Conservation (phyloP, 1,284 basidiomycete species). For the Pseudozyma sp. region DNA sequence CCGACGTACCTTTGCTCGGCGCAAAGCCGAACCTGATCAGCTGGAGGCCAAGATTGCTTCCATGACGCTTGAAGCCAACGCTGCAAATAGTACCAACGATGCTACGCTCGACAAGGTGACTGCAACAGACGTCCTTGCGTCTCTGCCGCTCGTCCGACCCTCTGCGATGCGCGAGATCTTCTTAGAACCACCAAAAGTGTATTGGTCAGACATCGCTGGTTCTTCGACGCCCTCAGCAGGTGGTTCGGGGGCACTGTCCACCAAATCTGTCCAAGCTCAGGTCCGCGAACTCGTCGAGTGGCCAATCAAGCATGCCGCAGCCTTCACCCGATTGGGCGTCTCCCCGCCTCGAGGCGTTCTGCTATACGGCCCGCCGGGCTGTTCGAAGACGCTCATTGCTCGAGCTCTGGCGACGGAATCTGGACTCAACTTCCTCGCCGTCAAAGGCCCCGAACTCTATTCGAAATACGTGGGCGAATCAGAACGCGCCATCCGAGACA, state of each 20-base stretch:
- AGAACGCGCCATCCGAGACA: constrained; percentile 91
- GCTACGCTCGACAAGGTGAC: constrained; percentile 26
- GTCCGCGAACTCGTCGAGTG: constrained; percentile 75
- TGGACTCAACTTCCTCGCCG: constrained; percentile 95
- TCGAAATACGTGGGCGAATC: constrained; percentile 99
- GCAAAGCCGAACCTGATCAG: constrained; percentile 4
- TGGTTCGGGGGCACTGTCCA: constrained; percentile 26
- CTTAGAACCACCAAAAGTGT: constrained; percentile 84
- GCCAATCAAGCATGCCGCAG: constrained; percentile 86
- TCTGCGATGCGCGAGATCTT: constrained; percentile 94
- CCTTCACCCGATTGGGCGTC: constrained; percentile 88
- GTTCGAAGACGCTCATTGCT: constrained; percentile 94
- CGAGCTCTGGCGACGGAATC: constrained; percentile 94
- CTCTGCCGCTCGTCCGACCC: constrained; percentile 84
- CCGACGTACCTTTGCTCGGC: constrained; percentile 73
- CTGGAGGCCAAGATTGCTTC: constrained; percentile 33
- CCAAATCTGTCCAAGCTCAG: constrained; percentile 56
- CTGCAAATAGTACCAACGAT: neutral
- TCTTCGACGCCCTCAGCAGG: constrained; percentile 38
- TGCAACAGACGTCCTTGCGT: constrained; percentile 76
- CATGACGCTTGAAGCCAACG: constrained; percentile 32
- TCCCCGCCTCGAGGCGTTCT: constrained; percentile 88
- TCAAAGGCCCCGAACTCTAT: constrained; percentile 96
- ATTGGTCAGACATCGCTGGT: constrained; percentile 80
- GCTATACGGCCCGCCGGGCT: constrained; percentile 96